phyloP scores from a whole-genome alignment of 208 protist genomes.

The Trypanosoma cruzi region DNA sequence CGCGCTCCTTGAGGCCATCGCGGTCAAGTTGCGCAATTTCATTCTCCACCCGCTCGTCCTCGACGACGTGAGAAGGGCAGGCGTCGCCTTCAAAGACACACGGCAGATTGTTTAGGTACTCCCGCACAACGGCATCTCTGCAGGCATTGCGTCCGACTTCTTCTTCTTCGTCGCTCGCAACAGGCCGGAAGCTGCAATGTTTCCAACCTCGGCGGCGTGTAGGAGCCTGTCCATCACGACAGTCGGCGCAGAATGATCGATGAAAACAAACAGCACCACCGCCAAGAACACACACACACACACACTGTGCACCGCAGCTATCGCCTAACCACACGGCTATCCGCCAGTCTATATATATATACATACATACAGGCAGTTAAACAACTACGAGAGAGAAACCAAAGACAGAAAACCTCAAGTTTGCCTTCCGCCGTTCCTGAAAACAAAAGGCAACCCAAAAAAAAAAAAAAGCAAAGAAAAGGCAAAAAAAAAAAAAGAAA shows the following conservation, averaged over 20 bases:
- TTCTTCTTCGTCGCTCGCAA: too few species aligned
- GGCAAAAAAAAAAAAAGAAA: too few species aligned
- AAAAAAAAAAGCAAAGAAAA: too few species aligned
- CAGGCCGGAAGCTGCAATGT: too few species aligned
- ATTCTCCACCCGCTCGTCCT: not conserved
- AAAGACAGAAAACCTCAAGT: not conserved
- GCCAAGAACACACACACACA: not conserved
- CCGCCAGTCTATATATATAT: not conserved
- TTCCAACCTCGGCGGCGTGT: not conserved
- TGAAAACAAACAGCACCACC: not conserved
- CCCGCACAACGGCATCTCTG: not conserved
- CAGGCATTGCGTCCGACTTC: not conserved
- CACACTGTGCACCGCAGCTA: not conserved
- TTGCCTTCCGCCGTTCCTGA: too few species aligned
- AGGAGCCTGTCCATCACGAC: not conserved
- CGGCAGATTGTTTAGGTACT: conserved; percentile 26
- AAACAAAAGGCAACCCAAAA: too few species aligned
- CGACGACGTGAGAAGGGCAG: not conserved
- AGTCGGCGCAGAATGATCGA: not conserved
- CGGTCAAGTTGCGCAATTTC: conserved; percentile 10
- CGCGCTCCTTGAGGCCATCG: conserved; percentile 5
- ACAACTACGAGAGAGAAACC: not conserved
- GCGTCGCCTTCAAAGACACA: conserved; percentile 17
- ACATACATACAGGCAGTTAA: not conserved
- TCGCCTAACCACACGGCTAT: not conserved